phyloP scores from a whole-genome alignment of 257 asterid genomes.

The Nicotiana noctiflora region DNA sequence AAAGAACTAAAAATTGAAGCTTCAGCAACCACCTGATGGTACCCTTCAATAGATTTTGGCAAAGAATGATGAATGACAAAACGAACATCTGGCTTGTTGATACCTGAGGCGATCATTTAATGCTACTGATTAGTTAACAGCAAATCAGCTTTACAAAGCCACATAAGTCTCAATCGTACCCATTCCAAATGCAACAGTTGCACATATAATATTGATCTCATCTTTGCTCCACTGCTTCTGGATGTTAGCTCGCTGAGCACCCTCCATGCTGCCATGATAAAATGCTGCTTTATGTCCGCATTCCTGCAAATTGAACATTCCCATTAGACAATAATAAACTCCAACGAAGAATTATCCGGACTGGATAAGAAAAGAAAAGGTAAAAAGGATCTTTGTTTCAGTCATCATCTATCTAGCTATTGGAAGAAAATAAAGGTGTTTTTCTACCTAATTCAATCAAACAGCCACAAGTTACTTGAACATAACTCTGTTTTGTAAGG shows the following conservation, averaged over 20 bases:
- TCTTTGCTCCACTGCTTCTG: slow-evolving; percentile 99
- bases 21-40: slow-evolving; percentile 67
- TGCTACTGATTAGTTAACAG: slow-evolving; percentile 3
- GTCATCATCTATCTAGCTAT: neutral
- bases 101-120: slow-evolving; percentile 45
- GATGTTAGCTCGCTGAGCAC: slow-evolving; percentile 60
- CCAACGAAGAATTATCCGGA: neutral
- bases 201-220: slow-evolving; percentile 89
- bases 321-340: slow-evolving; percentile 1
- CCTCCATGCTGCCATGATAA: slow-evolving; percentile 94
- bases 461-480: neutral
- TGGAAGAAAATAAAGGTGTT: neutral
- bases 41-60: slow-evolving; percentile 98
- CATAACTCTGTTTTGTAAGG: neutral
- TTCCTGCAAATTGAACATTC: slow-evolving; percentile 43
- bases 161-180: slow-evolving; percentile 33
- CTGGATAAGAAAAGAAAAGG: neutral
- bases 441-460: neutral
- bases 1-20: slow-evolving; percentile 12
- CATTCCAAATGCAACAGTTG: slow-evolving; percentile 98
- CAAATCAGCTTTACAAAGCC: neutral
- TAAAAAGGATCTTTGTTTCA: neutral
- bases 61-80: slow-evolving; percentile 98
- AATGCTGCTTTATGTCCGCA: slow-evolving; percentile 79
- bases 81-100: slow-evolving; percentile 99